A percentile compares a stretch with the other conserved stretches of the same genome.
Evolutionary conservation across 108 stramenopile genomes (phyloP).

Genomic region (Aurantiochytrium sp.): DNA sequence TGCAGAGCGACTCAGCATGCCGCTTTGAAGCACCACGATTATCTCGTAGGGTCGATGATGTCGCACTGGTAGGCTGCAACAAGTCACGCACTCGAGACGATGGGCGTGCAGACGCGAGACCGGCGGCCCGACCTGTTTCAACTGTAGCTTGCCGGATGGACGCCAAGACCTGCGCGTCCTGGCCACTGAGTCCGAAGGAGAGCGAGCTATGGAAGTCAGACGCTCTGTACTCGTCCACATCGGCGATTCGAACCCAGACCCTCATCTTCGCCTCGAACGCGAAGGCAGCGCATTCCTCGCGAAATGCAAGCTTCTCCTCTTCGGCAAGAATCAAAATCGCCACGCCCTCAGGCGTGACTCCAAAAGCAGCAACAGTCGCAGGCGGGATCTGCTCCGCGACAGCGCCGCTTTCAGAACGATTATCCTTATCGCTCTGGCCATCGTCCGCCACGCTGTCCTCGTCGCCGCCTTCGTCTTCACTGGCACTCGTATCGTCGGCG

Average conservation of each 20-base stretch:
- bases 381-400: not conserved
- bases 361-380: not conserved
- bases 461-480: not conserved
- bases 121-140: not conserved
- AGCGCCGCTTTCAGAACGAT: not conserved
- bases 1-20: not conserved
- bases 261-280: not conserved
- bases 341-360: not conserved
- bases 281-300: slow-evolving; percentile 7
- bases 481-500: not conserved
- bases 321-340: not conserved
- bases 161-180: not conserved
- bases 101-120: not conserved
- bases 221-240: not conserved
- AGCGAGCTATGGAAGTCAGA: not conserved
- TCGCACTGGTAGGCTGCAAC: not conserved
- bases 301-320: not conserved
- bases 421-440: not conserved
- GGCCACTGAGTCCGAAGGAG: not conserved
- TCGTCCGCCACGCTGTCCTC: not conserved
- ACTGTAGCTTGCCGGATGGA: not conserved
- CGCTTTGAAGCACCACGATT: not conserved
- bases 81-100: not conserved
- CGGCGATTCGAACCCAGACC: not conserved
- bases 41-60: no score